Evolutionary conservation across 139 green algal species (phyloP), one percentile per base, ranked within the genome.

Genomic region (Pseudopediastrum boryanum): DNA sequence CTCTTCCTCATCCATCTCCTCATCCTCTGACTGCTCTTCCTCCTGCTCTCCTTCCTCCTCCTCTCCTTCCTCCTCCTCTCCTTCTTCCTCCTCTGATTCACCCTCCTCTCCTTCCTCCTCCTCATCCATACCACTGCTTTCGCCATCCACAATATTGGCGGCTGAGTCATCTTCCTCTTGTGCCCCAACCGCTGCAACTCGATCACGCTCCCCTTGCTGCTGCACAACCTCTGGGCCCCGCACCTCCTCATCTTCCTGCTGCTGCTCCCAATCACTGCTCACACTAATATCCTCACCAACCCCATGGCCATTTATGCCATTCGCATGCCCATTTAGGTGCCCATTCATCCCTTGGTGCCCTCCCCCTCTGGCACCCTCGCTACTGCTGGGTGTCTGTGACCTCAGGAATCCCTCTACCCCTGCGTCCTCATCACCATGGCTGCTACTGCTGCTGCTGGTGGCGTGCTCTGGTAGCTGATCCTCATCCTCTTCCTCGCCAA

Each of bases 141-240:
- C 42, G 21, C 6, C 46, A 61, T 1, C 25, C 27, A 7, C 33
- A 10, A n/a, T n/a, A n/a, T n/a, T n/a, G n/a, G 36, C 70, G 56
- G 69, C 27, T 65, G 69, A 46, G 31, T 42, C 69, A 31, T 6
- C 35, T 42, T 29, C 50, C 43, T 13, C 31, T 44, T 42, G n/a
- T 21, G 33, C 27, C 8, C 13, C 36, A 29, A 38, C 23, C 41
- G 44, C 16, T 50, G 13, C 43, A 27, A 29, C 31, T 21, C 12
- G 27, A 54, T 19, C 33, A 36, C 4, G 35, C 51, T 78, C 52
- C 52, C 54, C 46, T 52, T 78, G 71, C 58, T 73, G 73, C 73
- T 71, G 59, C 39, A 56, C 41, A 39, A 54, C 35, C 58, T 62
- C 43, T 21, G 38, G 21, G 9, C 69, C 76, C 39, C 59, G 35